phyloP scores from a whole-genome alignment of 192 early-diverging fungal genomes.

The Diversispora epigaea region DNA sequence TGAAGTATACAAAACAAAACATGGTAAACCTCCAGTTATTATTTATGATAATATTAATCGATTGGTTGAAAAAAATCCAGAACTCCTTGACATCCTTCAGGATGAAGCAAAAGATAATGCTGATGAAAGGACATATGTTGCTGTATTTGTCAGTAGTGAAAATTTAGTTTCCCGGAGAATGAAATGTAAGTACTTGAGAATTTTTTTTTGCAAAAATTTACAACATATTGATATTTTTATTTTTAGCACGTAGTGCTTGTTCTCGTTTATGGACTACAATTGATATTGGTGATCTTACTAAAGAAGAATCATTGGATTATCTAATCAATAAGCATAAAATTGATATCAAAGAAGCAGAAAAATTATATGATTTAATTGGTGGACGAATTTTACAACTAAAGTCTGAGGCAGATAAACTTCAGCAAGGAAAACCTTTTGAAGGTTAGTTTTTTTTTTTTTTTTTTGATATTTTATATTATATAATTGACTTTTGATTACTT shows the following conservation, averaged over 20 bases:
- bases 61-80: neutral
- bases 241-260: neutral
- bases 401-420: constrained; percentile 1
- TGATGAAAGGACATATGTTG: constrained; percentile 20
- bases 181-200: constrained; percentile 13
- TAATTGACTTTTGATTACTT: neutral
- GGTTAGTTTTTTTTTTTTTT: too few species aligned
- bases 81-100: constrained; percentile 22
- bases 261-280: constrained; percentile 8
- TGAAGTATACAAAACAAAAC: neutral
- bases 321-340: constrained; percentile 21
- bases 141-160: constrained; percentile 29
- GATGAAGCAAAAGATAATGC: constrained; percentile 19
- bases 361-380: constrained; percentile 24
- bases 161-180: constrained; percentile 13
- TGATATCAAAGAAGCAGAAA: neutral
- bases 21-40: constrained; percentile 22
- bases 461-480: neutral
- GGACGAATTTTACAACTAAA: constrained; percentile 11
- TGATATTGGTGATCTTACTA: constrained; percentile 28
- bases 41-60: neutral
- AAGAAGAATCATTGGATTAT: constrained; percentile 28
- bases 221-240: neutral
- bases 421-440: neutral
- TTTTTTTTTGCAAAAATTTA: neutral